A percentile compares a stretch with the other conserved stretches of the same genome.
These are phyloP conservation scores for Capronia coronata DNA, from an alignment of 2,329 filamentous ascomycete genomes.

Conservation along the genomic window DNA sequence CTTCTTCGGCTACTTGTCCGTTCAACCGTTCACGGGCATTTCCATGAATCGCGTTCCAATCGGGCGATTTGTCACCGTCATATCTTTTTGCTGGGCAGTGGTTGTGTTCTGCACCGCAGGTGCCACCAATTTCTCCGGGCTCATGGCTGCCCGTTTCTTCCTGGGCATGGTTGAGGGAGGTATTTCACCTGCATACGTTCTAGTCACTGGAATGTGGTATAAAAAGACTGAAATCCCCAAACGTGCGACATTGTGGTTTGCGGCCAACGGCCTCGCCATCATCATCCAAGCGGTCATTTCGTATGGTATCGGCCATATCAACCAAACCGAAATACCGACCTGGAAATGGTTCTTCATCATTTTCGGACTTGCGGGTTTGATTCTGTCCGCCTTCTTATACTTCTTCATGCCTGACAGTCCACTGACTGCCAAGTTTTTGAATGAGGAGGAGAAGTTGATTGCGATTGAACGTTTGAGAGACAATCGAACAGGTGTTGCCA, in stretches of 20 bases:
- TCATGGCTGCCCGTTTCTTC: conserved; percentile 41
- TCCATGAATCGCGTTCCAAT: conserved; percentile 56
- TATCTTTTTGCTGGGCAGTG: conserved; percentile 49
- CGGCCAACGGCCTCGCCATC: conserved; percentile 46
- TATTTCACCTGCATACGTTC: conserved; percentile 45
- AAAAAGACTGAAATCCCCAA: conserved; percentile 48
- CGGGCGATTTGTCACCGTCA: conserved; percentile 52
- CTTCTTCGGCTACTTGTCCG: conserved; percentile 48
- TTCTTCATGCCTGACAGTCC: conserved; percentile 58
- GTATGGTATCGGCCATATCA: conserved; percentile 48
- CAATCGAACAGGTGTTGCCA: conserved; percentile 43
- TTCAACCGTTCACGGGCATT: conserved; percentile 48
- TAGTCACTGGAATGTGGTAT: conserved; percentile 53
- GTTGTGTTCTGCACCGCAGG: conserved; percentile 49
- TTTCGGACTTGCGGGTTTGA: conserved; percentile 47
- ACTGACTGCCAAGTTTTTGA: conserved; percentile 52
- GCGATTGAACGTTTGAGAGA: conserved; percentile 50
- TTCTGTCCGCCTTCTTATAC: conserved; percentile 48
- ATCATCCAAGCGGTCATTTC: conserved; percentile 51
- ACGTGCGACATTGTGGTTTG: conserved; percentile 48
- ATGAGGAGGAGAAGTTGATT: conserved; percentile 49
- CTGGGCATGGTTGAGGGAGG: conserved; percentile 52
- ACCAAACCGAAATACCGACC: conserved; percentile 41
- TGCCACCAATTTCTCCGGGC: conserved; percentile 43
- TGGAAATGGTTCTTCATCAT: conserved; percentile 48